Conservation (phyloP, 208 protist species). For the Leishmania guyanensis region DNA sequence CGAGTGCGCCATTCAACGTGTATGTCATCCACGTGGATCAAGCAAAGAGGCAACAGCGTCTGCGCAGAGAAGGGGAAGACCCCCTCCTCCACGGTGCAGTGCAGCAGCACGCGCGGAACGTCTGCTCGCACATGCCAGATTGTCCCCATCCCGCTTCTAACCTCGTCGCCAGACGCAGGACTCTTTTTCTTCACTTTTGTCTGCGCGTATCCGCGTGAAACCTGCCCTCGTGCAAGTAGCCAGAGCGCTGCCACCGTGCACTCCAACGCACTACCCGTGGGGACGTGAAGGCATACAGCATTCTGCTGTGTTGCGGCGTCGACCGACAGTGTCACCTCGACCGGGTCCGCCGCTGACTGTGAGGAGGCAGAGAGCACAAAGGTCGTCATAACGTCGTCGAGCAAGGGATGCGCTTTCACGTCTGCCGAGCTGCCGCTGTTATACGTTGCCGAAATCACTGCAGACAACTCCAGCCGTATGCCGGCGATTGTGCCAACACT, state of each 20-base stretch:
- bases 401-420: background rate
- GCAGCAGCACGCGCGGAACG: constrained; percentile 1
- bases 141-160: background rate
- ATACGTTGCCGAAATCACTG: background rate
- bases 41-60: background rate
- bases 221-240: constrained; percentile 7
- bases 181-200: background rate
- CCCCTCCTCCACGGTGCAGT: background rate
- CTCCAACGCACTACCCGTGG: background rate
- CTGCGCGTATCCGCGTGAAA: constrained; percentile 5
- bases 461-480: background rate
- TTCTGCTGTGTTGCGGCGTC: background rate
- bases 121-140: constrained; percentile 8
- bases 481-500: background rate
- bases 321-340: background rate
- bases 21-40: background rate
- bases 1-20: background rate
- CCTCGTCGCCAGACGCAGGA: background rate
- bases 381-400: background rate
- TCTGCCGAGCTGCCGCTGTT: background rate
- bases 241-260: constrained; percentile 7
- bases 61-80: background rate
- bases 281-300: constrained; percentile 6
- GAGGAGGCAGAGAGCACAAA: background rate
- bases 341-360: background rate